Base-by-base conservation (phyloP, 192 early-diverging fungal species). In the Coemansia sp. region DNA sequence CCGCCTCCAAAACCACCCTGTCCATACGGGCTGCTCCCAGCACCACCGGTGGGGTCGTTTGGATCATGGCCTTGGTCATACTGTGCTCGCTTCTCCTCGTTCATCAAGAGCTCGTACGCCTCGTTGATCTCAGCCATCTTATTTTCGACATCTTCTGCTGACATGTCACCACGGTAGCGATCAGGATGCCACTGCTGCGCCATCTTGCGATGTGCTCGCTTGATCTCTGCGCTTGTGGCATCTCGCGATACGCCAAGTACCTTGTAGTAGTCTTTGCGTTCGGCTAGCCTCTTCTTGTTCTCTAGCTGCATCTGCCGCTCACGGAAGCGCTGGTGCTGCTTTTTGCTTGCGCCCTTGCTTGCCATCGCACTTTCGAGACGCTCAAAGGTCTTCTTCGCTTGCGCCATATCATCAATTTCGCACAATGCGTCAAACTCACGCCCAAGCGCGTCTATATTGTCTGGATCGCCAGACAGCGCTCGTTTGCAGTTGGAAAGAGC, bases 61-160 rank as follows among this genome's bases (percentile, higher is more conserved):
- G 92, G 92, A 75, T 94, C 92, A 54, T 88, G 80, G 12, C 92
- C 92, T 68, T 87, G 88, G 74, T 94, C 92, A 67, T 84, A 94
- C 53, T 85, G 85, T 38, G 83, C 75, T 45, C 87, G 85, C 49
- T 80, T 63, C 53, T 93, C 88, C 50, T 87, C 86, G 69, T 91
- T 81, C 66, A 74, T 87, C 72, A 93, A 81, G 3, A 96, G 89
- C 85, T 95, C 92, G 77, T 96, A 94, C 4, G 97, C 96, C 70
- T 90, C 87, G 69, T 99, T 98, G 65, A 99, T 91, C 17, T 92
- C 90, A 16, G 90, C 87, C 95, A 98, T 98, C 86, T 94, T 95
- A 71, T 84, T 86, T 61, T 90, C 87, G 11, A 94, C 95, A 59
- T 89, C 70, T 9, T 95, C 94, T 59, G 87, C 83, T 8, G 79